Percentiles rank a stretch among this genome's conserved stretches.
Conservation (phyloP, 345 rosid species). For the Ceriops tagal region DNA sequence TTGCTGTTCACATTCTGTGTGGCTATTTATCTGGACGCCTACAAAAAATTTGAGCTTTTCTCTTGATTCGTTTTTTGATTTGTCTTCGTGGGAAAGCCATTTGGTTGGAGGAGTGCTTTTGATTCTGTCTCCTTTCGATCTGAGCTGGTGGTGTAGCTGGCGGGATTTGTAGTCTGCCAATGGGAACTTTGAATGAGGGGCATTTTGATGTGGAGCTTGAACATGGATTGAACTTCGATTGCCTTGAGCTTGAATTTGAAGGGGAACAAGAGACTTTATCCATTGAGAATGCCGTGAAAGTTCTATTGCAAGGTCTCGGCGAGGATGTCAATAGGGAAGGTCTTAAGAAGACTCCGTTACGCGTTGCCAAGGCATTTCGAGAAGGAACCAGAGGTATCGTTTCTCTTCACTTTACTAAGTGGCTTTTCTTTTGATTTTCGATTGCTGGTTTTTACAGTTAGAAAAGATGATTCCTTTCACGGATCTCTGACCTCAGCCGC, state of each 20-base stretch:
- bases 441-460: too few species aligned
- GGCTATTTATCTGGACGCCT: neutral
- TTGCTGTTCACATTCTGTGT: neutral
- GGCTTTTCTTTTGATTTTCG: neutral
- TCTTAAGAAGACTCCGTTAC: constrained; percentile 78
- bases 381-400: constrained; percentile 75
- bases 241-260: constrained; percentile 44
- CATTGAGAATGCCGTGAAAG: constrained; percentile 74
- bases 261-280: constrained; percentile 57
- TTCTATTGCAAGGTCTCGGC: constrained; percentile 71
- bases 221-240: constrained; percentile 45
- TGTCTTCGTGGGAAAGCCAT: neutral
- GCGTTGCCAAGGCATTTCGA: constrained; percentile 89
- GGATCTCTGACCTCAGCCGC: too few species aligned
- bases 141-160: constrained; percentile 2
- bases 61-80: neutral
- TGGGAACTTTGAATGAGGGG: constrained; percentile 77
- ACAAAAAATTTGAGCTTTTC: neutral
- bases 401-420: neutral
- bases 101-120: neutral
- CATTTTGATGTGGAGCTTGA: constrained; percentile 59
- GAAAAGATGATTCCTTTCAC: too few species aligned
- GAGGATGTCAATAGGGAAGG: constrained; percentile 90
- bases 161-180: constrained; percentile 36
- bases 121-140: constrained; percentile 25